A percentile compares a stretch with the other conserved stretches of the same genome.
Conservation (phyloP, 371 early-diverging fungal genomes). For the Rhizopus delemar region DNA sequence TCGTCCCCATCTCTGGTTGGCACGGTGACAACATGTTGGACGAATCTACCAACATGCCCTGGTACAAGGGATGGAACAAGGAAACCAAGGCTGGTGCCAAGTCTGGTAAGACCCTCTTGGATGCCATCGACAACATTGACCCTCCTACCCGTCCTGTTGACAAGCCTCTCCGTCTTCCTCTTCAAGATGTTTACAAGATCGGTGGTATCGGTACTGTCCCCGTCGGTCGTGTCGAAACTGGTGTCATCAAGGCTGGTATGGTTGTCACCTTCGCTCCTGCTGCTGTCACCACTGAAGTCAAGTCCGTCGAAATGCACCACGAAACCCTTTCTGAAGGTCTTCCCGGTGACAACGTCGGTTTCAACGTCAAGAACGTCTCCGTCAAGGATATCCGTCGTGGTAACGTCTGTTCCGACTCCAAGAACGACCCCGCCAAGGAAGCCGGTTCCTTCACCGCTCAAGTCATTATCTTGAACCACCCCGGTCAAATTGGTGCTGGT, state of each 20-base stretch:
- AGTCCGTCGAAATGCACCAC: conserved; percentile 99
- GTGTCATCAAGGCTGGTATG: conserved; percentile 91
- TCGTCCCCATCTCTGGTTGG: conserved; percentile 98
- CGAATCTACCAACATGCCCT: conserved; percentile 89
- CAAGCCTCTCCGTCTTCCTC: conserved; percentile 96
- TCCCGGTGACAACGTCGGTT: conserved; percentile 98
- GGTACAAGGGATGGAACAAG: conserved; percentile 97
- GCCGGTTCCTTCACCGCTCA: conserved; percentile 86
- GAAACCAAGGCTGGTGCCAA: conserved; percentile 78
- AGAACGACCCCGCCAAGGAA: conserved; percentile 94
- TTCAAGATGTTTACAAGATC: conserved; percentile 97
- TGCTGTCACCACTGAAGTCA: conserved; percentile 91
- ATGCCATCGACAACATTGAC: conserved; percentile 93
- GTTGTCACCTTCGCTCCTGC: conserved; percentile 90
- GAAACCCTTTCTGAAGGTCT: conserved; percentile 88
- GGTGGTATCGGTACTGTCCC: conserved; percentile 96
- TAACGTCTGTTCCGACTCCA: conserved; percentile 90
- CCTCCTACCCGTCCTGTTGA: conserved; percentile 90
- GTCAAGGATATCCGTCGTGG: conserved; percentile 96
- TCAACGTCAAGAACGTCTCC: conserved; percentile 96
- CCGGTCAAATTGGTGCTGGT: conserved; percentile 84
- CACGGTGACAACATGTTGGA: conserved; percentile 98
- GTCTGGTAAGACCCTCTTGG: conserved; percentile 89
- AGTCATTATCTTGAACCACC: conserved; percentile 92
- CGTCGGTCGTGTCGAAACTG: conserved; percentile 97